These are phyloP conservation scores for Mercurialis annua DNA, from an alignment of 345 rosid genomes.

Conservation along the genomic window DNA sequence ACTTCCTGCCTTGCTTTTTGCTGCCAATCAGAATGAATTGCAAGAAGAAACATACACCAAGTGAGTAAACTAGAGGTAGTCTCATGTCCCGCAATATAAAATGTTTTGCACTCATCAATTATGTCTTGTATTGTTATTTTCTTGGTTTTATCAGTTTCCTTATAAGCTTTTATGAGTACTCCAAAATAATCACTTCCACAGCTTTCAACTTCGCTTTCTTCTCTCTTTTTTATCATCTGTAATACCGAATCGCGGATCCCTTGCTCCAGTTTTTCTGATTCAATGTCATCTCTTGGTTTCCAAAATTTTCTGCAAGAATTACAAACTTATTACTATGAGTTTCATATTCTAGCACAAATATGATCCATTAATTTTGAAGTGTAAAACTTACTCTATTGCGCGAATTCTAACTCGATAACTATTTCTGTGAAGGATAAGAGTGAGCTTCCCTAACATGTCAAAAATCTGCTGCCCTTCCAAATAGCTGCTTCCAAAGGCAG, in stretches of 20 bases:
- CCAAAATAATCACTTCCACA: constrained; percentile 32
- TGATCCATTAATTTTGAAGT: too few relatives aligned
- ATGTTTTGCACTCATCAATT: constrained; percentile 40
- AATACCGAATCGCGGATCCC: constrained; percentile 5
- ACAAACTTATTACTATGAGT: too few relatives aligned
- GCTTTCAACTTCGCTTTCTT: constrained; percentile 15
- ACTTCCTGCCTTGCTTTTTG: constrained; percentile 38
- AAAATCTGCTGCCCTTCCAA: constrained; percentile 41
- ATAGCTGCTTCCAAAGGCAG: constrained; percentile 51
- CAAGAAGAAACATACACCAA: constrained; percentile 28
- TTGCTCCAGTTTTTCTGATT: constrained; percentile 17
- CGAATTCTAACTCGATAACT: constrained; percentile 3
- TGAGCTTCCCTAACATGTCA: constrained; percentile 28
- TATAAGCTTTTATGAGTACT: constrained; percentile 16
- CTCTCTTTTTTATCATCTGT: constrained; percentile 28
- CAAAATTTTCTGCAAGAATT: constrained; percentile 23
- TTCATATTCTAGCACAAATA: not conserved
- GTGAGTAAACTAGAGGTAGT: constrained; percentile 18
- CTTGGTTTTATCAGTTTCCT: constrained; percentile 14
- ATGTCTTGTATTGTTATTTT: constrained; percentile 27
- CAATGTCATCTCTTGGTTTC: constrained; percentile 23
- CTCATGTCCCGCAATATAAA: constrained; percentile 37
- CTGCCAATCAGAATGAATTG: constrained; percentile 43
- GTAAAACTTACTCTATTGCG: not conserved
- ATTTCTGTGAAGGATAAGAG: constrained; percentile 14